Base-by-base conservation (phyloP, 768 basidiomycete genomes). In the Leccinum imitatum region DNA sequence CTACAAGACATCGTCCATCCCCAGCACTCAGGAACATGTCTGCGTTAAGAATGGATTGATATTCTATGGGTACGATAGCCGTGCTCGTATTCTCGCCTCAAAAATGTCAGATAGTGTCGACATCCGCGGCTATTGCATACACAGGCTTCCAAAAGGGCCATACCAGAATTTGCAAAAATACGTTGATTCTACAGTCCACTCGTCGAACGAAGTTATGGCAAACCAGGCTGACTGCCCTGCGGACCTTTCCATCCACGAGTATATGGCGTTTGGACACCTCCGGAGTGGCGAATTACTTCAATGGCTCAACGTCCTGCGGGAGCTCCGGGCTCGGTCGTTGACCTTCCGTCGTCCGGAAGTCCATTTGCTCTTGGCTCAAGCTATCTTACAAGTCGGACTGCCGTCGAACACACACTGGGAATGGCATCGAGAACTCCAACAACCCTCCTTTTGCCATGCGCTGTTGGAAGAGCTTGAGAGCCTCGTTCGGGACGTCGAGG, bases 221-320 rank as follows among this genome's bases (percentile, higher is more conserved):
- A 64, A 67, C 19, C 84, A 85, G 58, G 59, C 62, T 0, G 67
- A 73, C 9, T 83, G 82, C 54, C 78, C 77, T 4, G 51, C 53
- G 21, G 71, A 77, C 7, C 67, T 85, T 21, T 74, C 62, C 8
- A 60, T 81, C 1, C 81, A 85, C 25, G 82, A 85, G 56, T 79
- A 71, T 35, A 69, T 77, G 13, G 73, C 78, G 0, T 85, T 82
- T 53, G 77, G 75, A 11, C 69, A 73, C 50, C 61, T 84, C 39
- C 80, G 84, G 6, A 74, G 78, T 39, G 82, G 83, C 0, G 59
- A 71, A 0, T 66, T 59, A 2, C 62, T 85, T 0, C 83, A 84
- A 53, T 84, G 82, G 83, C 67, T 77, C 44, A 84, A 84, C 58
- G 77, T 84, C 44, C 58, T 75, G 23, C 23, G 23, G 23, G 23